Conservation (phyloP, 371 early-diverging fungal genomes). For the Antonospora locustae region DNA sequence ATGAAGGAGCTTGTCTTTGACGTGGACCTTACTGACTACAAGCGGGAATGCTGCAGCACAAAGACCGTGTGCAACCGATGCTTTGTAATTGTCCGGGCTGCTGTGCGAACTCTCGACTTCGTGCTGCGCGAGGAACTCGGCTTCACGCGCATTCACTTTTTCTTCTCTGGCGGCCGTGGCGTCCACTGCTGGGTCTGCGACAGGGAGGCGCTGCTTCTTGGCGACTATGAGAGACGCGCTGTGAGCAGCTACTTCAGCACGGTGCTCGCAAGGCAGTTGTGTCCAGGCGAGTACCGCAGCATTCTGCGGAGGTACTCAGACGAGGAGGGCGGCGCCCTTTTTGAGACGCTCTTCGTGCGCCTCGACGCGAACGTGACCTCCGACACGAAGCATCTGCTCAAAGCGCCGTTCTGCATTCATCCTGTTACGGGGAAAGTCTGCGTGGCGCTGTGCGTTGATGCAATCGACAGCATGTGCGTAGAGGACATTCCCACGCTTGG, state of each 20-base stretch:
- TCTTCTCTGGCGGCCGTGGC: conserved; percentile 90
- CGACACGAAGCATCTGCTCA: conserved; percentile 80
- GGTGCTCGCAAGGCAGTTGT: conserved; percentile 15
- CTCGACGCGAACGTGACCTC: conserved; percentile 80
- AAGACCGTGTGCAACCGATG: conserved; percentile 69
- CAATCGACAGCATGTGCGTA: conserved; percentile 13
- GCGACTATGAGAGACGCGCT: conserved; percentile 64
- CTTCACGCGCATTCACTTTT: conserved; percentile 77
- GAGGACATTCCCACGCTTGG: conserved; percentile 22
- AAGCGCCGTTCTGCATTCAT: conserved; percentile 93
- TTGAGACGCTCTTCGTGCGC: conserved; percentile 74
- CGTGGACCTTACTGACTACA: conserved; percentile 98
- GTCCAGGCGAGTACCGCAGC: conserved; percentile 12
- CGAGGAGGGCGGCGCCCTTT: too few species aligned
- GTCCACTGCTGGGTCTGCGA: conserved; percentile 97
- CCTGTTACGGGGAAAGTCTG: conserved; percentile 56
- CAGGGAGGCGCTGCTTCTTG: conserved; percentile 64
- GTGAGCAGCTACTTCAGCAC: conserved; percentile 61
- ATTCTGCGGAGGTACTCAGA: too few species aligned
- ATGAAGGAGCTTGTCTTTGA: conserved; percentile 92
- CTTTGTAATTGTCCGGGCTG: conserved; percentile 76
- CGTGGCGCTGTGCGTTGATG: conserved; percentile 13
- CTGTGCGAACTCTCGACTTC: conserved; percentile 68
- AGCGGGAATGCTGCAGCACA: conserved; percentile 75
- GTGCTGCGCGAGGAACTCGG: conserved; percentile 70